Base-by-base conservation (phyloP, 1,284 basidiomycete species). In the Malassezia obtusa region DNA sequence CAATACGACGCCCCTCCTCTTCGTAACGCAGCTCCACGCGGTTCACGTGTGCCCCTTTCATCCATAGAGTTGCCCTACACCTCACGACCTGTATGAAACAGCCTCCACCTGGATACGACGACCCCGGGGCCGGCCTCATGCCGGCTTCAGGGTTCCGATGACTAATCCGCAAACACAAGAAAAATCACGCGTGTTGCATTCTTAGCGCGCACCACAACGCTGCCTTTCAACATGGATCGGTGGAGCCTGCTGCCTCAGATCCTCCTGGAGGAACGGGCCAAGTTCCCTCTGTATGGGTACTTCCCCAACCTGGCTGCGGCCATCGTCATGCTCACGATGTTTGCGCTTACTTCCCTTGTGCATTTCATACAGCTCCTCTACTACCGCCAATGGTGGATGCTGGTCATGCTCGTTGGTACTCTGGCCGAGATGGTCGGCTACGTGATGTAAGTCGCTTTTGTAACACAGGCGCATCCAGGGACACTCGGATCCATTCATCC, bases 361-460 rank as follows among this genome's bases (percentile, higher is more conserved):
- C 57, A 58, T 26, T 32, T 47, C 9, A 33, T 2, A 4, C 51
- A 58, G 17, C 41, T 48, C 15, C 14, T 58, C 1, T 15, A 17
- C 4, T 50, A 58, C 35, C 49, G 51, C 1, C 56, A 58, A 12
- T 61, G 59, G 52, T 63, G 61, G 61, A 26, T 59, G 10, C 3
- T 58, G 22, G 28, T 57, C 12, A 8, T 60, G 28, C 50, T 54
- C 3, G 30, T 62, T 12, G 61, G 55, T 4, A 58, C 58, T 17
- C 6, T 57, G 12, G 52, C 45, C 5, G 61, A 62, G 38, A 21
- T 53, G 1, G 45, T 24, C 30, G 61, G 57, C 4, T 50, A 59
- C 38, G 45, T 40, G 2, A 22, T 49, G 30, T 50, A 59, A 5
- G 45, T 64, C 3, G 22, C 12, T 24, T 15, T 8, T 19, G 28